Evolutionary conservation across 1,284 basidiomycete genomes (phyloP), one percentile per base, ranked within the genome.

Genomic region (Trichosporon faecale): DNA sequence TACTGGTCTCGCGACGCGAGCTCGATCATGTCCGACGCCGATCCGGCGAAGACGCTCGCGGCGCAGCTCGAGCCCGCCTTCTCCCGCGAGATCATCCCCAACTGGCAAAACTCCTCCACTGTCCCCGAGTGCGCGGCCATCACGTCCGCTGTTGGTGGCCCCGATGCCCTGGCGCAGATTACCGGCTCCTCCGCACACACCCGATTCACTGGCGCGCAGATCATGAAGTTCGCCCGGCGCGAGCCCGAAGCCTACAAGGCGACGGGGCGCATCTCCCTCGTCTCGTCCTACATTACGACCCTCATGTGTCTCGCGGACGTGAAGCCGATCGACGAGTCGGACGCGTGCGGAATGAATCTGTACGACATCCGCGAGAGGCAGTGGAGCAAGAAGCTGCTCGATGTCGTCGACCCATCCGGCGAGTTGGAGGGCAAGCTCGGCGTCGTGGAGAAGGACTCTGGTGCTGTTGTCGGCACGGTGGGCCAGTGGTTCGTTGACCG

Each of bases 21-120:
- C 61, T 67, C 72, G 0, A 78, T 88, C 6, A 86, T 95, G 8
- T 82, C 85, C 1, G 83, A 83, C 1, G 85, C 94, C 55, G 85
- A 90, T 76, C 74, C 89, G 1, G 74, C 77, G 1, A 81, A 86
- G 67, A 78, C 87, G 0, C 85, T 95, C 3, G 82, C 84, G 0
- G 40, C 72, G 0, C 85, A 86, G 72, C 75, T 86, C 1, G 9
- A 21, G 3, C 67, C 76, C 7, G 91, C 91, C 0, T 94, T 95
- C 81, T 90, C 92, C 3, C 84, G 89, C 21, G 85, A 85, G 1
- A 86, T 87, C 71, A 88, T 91, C 0, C 93, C 93, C 16, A 95
- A 95, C 78, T 95, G 94, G 94, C 93, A 95, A 82, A 94, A 95
- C 83, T 93, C 91, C 0, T 93, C 92, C 0, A 95, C 93, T 0